A percentile compares a stretch with the other conserved stretches of the same genome.
Evolutionary conservation across 495 filamentous ascomycete genomes (phyloP).

Genomic region (Hypoxylon subgilvum): DNA sequence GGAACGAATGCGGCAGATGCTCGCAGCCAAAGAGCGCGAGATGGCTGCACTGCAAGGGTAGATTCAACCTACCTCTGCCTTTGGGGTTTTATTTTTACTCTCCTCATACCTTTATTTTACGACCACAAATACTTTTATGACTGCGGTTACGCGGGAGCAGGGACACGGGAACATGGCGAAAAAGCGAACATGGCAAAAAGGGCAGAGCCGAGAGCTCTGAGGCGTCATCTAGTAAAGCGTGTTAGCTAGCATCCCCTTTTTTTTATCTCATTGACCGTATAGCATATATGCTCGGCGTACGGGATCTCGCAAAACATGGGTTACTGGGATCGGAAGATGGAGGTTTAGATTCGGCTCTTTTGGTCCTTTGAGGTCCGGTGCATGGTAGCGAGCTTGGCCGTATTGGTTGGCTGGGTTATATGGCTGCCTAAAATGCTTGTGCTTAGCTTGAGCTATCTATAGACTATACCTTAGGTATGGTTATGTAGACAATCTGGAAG

Average conservation of each 20-base stretch:
- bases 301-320: slow-evolving; percentile 8
- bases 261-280: slow-evolving; percentile 25
- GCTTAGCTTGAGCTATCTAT: no score
- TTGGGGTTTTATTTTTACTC: slow-evolving; percentile 1
- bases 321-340: slow-evolving; percentile 6
- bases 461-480: no score
- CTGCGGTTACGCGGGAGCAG: slow-evolving; percentile 10
- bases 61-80: not conserved
- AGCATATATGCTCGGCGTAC: slow-evolving; percentile 33
- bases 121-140: slow-evolving; percentile 27
- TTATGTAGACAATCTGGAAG: no score
- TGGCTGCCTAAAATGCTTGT: no score
- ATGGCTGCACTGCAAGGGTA: slow-evolving; percentile 67
- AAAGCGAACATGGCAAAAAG: slow-evolving; percentile 14
- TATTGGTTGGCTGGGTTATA: no score
- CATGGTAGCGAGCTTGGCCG: slow-evolving; percentile 5
- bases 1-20: slow-evolving; percentile 74
- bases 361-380: slow-evolving; percentile 16
- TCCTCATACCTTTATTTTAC: slow-evolving; percentile 7
- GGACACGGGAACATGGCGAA: slow-evolving; percentile 18
- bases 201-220: not conserved
- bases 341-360: no score
- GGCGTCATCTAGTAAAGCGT: slow-evolving; percentile 15
- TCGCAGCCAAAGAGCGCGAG: slow-evolving; percentile 79
- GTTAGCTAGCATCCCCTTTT: slow-evolving; percentile 1